Evolutionary conservation across 2,329 filamentous ascomycete genomes (phyloP).

Genomic region (Nigrospora oryzae): DNA sequence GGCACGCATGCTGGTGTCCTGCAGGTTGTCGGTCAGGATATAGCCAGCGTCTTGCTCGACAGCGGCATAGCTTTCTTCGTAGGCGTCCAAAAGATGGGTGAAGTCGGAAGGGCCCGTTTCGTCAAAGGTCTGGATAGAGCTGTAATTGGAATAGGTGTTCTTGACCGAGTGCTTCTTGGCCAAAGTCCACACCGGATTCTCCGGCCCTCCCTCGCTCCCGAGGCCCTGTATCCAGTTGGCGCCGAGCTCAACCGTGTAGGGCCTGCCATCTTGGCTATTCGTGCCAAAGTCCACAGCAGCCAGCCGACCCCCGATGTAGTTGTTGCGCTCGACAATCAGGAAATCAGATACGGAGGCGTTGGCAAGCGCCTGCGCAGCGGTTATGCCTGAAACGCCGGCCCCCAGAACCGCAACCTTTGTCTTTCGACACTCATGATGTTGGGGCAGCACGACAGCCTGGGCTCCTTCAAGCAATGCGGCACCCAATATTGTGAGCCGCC

Average conservation of each 20-base stretch:
- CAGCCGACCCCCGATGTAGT: conserved; percentile 54
- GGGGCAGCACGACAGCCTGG: background rate
- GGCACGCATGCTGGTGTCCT: conserved; percentile 51
- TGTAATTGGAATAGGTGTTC: conserved; percentile 50
- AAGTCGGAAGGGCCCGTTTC: conserved; percentile 47
- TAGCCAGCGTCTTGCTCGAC: conserved; percentile 45
- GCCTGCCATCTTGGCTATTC: conserved; percentile 32
- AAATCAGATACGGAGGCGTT: conserved; percentile 57
- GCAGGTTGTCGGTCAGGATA: conserved; percentile 49
- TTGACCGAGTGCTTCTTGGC: conserved; percentile 49
- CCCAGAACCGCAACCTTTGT: conserved; percentile 38
- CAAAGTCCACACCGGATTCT: conserved; percentile 56
- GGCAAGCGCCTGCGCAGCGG: conserved; percentile 53
- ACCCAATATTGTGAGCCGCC: no score
- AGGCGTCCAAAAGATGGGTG: conserved; percentile 37
- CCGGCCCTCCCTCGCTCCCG: conserved; percentile 22
- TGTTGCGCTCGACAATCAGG: conserved; percentile 55
- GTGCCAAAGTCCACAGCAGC: conserved; percentile 48
- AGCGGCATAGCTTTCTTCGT: conserved; percentile 32
- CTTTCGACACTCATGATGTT: conserved; percentile 16
- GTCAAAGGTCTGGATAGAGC: conserved; percentile 51
- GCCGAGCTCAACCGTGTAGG: conserved; percentile 54
- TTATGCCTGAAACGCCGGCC: conserved; percentile 54
- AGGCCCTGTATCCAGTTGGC: conserved; percentile 51
- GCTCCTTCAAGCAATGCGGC: no score